Base-by-base conservation (phyloP, 192 early-diverging fungal genomes). In the Kickxella alabastrina region DNA sequence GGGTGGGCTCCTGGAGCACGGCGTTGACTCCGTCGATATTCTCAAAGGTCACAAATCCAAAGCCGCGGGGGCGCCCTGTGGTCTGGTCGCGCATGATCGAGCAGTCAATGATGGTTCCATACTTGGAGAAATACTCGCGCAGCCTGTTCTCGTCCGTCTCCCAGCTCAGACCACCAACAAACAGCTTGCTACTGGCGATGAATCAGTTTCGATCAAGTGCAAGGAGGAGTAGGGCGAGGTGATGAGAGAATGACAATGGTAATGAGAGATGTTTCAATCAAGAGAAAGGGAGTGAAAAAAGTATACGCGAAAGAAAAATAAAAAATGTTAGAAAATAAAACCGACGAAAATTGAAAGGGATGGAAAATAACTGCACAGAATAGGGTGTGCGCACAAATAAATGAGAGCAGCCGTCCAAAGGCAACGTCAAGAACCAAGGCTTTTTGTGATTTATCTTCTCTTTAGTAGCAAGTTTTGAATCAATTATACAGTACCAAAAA, bases 11-110 rank as follows among this genome's bases (percentile, higher is more conserved):
- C 35, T 76, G 76, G 36, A 93, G 69, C 9, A 88, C 90, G 23
- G 80, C 82, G 14, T 95, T 92, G 17, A 93, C 87, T 12, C 82
- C 83, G 27, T 79, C 54, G 26, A 83, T 79, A 28, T 80, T 80
- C 35, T 88, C 89, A 75, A 94, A 96, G 0, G 90, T 92, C 40
- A 96, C 87, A 78, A 96, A 96, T 10, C 93, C 93, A 77, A 95
- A 96, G 6, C 93, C 92, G 34, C 93, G 88, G 15, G 90, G 86
- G 40, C 88, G 82, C n/a, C 89, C 88, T 1, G 90, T 88, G 47
- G 80, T 79, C n/a, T 83, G 80, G 65, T 94, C 91, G 17, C 80
- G 80, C 90, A 94, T 91, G 29, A 96, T 63, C 6, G 85, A 85
- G 41, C 86, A 87, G 59, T 96, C 92, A 21, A 87, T 65, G 34